Percentiles rank a stretch among this genome's conserved stretches.
These are phyloP conservation scores for Zymoseptoria brevis DNA, from an alignment of 2,329 filamentous ascomycete species.

Conservation along the genomic window DNA sequence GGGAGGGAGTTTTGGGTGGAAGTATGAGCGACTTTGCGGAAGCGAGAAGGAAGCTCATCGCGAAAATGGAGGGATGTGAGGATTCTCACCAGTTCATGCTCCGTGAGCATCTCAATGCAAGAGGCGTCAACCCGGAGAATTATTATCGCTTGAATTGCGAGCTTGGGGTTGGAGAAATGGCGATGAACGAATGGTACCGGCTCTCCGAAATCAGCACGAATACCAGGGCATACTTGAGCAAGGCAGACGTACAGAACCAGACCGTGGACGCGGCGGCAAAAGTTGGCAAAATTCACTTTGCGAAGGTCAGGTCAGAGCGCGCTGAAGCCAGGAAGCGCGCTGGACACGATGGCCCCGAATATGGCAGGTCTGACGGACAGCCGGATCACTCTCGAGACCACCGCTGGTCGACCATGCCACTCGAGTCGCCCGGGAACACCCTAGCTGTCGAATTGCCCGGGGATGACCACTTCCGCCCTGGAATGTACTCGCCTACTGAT, in stretches of 20 bases:
- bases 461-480: conserved; percentile 28
- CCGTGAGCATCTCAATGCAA: conserved; percentile 64
- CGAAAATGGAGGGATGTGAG: conserved; percentile 94
- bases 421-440: not conserved
- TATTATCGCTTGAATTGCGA: conserved; percentile 98
- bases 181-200: conserved; percentile 96
- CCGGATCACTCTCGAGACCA: conserved; percentile 5
- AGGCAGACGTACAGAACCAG: conserved; percentile 66
- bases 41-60: conserved; percentile 71
- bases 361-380: conserved; percentile 17
- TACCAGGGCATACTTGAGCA: conserved; percentile 74
- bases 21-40: conserved; percentile 82
- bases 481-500: conserved; percentile 34
- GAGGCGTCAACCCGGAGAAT: conserved; percentile 71
- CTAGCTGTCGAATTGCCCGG: conserved; percentile 26
- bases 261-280: conserved; percentile 69
- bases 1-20: conserved; percentile 70
- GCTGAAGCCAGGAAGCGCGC: conserved; percentile 32
- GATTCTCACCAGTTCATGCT: conserved; percentile 81
- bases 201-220: conserved; percentile 92
- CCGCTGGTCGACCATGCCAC: not conserved
- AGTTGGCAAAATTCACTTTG: conserved; percentile 72
- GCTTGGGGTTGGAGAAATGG: conserved; percentile 90
- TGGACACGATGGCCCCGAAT: conserved; percentile 13
- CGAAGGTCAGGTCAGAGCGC: conserved; percentile 60